A percentile compares a stretch with the other conserved stretches of the same genome.
These are phyloP conservation scores for Gnaphalium uliginosum DNA, from an alignment of 129 eudicot species.

Conservation along the genomic window DNA sequence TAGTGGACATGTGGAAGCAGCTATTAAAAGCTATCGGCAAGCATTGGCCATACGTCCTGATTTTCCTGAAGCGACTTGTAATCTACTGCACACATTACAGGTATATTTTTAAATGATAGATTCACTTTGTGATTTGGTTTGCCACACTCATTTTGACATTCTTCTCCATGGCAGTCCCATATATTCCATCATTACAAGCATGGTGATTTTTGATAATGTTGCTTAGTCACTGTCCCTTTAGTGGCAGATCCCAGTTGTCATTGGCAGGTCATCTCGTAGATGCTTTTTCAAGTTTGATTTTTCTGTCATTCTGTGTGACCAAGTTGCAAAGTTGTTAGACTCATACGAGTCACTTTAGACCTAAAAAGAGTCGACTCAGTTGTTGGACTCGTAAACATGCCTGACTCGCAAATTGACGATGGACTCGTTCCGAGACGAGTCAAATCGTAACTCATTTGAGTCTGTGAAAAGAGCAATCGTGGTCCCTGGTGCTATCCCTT, in stretches of 20 bases:
- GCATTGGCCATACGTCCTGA: constrained; percentile 82
- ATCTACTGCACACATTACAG: constrained; percentile 94
- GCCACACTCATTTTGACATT: not conserved
- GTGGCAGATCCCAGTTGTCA: not conserved
- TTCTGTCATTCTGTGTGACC: not conserved
- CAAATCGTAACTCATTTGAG: no score
- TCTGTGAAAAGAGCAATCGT: no score
- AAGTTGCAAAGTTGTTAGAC: no score
- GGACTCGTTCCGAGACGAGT: no score
- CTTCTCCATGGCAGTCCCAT: not conserved
- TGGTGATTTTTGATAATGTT: not conserved
- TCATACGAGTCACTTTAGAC: no score
- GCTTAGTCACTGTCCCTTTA: not conserved
- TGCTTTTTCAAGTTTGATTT: not conserved
- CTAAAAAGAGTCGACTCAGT: no score
- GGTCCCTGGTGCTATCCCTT: no score
- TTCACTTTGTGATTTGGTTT: not conserved
- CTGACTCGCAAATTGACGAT: no score
- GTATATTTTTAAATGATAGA: constrained; percentile 34
- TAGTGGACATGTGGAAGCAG: constrained; percentile 88
- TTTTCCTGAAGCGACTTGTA: constrained; percentile 95
- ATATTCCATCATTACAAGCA: no score
- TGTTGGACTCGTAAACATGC: no score
- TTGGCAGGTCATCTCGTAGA: not conserved
- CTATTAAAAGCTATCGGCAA: constrained; percentile 84